Percentiles rank a stretch among this genome's conserved stretches.
These are phyloP conservation scores for Pichia cabralensis DNA, from an alignment of 805 yeast genomes.

Conservation along the genomic window DNA sequence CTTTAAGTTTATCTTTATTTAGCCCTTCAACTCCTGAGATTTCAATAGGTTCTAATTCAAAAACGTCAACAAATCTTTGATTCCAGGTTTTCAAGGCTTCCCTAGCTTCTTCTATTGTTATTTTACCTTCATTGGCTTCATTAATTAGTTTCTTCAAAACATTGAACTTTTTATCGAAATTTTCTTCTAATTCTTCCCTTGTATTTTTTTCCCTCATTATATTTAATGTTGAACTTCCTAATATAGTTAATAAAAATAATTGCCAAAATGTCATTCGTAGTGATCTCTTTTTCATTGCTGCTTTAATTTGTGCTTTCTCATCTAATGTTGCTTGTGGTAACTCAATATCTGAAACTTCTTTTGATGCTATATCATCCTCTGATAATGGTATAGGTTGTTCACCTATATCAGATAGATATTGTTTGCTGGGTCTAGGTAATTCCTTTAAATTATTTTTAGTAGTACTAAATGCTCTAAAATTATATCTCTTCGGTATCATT, in stretches of 20 bases:
- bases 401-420: constrained; percentile 19
- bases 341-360: constrained; percentile 11
- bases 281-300: constrained; percentile 20
- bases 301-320: constrained; percentile 16
- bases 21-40: constrained; percentile 14
- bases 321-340: constrained; percentile 12
- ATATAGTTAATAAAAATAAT: constrained; percentile 20
- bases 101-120: constrained; percentile 28
- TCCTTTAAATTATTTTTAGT: not conserved
- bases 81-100: constrained; percentile 33
- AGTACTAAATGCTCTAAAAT: too few species aligned
- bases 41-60: constrained; percentile 17
- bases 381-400: constrained; percentile 20
- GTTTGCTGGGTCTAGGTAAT: constrained; percentile 16
- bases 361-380: constrained; percentile 8
- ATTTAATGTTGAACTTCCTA: constrained; percentile 36
- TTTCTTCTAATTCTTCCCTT: constrained; percentile 31
- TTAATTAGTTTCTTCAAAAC: constrained; percentile 20
- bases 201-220: constrained; percentile 35
- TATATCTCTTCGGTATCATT: too few species aligned
- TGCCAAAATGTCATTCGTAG: constrained; percentile 25
- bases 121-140: constrained; percentile 15
- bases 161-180: constrained; percentile 31
- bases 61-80: constrained; percentile 28
- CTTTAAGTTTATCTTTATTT: constrained; percentile 8